Evolutionary conservation across 1,139 yeast species (phyloP).

Genomic region (Candida neerlandica): DNA sequence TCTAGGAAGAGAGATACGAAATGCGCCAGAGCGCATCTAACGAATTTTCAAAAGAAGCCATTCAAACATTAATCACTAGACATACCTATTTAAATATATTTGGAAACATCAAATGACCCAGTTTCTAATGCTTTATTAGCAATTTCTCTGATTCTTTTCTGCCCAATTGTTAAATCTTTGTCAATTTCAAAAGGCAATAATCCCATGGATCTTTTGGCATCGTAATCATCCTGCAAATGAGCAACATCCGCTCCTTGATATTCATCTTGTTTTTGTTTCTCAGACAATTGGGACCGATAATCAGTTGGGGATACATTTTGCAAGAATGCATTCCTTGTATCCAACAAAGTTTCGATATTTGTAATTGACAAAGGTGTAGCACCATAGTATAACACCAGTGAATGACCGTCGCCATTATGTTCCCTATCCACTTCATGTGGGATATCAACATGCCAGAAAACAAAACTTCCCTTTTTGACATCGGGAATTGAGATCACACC

Average conservation of each 20-base stretch:
- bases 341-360: conserved; percentile 19
- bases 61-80: too few species aligned
- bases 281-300: conserved; percentile 19
- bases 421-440: conserved; percentile 50
- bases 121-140: conserved; percentile 19
- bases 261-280: conserved; percentile 16
- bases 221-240: conserved; percentile 21
- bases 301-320: conserved; percentile 20
- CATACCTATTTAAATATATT: not conserved
- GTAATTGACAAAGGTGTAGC: conserved; percentile 19
- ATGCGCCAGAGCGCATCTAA: not conserved
- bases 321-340: conserved; percentile 18
- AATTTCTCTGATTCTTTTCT: conserved; percentile 20
- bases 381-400: conserved; percentile 36
- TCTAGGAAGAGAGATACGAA: not conserved
- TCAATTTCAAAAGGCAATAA: conserved; percentile 20
- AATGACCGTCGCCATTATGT: conserved; percentile 39
- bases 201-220: conserved; percentile 28
- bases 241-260: conserved; percentile 19
- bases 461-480: conserved; percentile 44
- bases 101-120: not conserved
- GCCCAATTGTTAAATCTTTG: conserved; percentile 25
- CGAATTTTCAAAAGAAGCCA: not conserved
- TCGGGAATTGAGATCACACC: conserved; percentile 34
- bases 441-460: conserved; percentile 53